Percentiles rank a stretch among this genome's conserved stretches.
Conservation (phyloP, 345 rosid genomes). For the Eucalyptus leucophloia region DNA sequence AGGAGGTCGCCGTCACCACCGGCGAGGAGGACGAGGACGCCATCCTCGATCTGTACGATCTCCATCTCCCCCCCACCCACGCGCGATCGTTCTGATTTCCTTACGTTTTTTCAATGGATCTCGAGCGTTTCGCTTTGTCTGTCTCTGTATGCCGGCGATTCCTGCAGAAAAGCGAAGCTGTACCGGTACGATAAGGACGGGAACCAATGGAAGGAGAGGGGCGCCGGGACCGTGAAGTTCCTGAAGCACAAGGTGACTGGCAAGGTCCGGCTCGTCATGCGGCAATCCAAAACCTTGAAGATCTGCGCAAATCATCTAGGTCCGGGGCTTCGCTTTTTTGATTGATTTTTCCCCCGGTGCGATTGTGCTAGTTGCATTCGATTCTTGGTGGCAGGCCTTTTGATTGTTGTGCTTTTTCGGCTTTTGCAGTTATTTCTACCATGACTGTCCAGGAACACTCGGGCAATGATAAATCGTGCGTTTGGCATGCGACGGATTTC, state of each 20-base stretch:
- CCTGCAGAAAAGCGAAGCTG: slow-evolving; percentile 66
- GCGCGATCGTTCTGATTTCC: background rate
- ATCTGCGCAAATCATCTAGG: slow-evolving; percentile 97
- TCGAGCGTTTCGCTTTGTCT: background rate
- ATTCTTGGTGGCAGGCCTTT: background rate
- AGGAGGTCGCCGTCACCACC: slow-evolving; percentile 75
- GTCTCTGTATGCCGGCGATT: background rate
- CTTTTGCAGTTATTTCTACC: slow-evolving; percentile 14
- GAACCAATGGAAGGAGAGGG: slow-evolving; percentile 92
- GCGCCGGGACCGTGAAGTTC: slow-evolving; percentile 83
- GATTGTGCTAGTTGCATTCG: background rate
- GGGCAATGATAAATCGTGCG: slow-evolving; percentile 70
- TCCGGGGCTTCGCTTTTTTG: background rate
- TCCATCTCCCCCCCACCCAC: background rate
- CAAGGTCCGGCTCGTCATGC: slow-evolving; percentile 82
- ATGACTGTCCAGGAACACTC: slow-evolving; percentile 48
- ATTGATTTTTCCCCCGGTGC: background rate
- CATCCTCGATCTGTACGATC: slow-evolving; percentile 65
- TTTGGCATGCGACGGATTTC: slow-evolving; percentile 66
- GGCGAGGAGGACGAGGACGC: slow-evolving; percentile 88
- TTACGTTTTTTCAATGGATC: background rate
- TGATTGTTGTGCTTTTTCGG: slow-evolving; percentile 11
- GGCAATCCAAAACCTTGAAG: slow-evolving; percentile 92
- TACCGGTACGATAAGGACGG: slow-evolving; percentile 80
- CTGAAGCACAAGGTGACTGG: slow-evolving; percentile 68